Evolutionary conservation across 768 basidiomycete species (phyloP), one percentile per base, ranked within the genome.

Genomic region (Mycena galopus): DNA sequence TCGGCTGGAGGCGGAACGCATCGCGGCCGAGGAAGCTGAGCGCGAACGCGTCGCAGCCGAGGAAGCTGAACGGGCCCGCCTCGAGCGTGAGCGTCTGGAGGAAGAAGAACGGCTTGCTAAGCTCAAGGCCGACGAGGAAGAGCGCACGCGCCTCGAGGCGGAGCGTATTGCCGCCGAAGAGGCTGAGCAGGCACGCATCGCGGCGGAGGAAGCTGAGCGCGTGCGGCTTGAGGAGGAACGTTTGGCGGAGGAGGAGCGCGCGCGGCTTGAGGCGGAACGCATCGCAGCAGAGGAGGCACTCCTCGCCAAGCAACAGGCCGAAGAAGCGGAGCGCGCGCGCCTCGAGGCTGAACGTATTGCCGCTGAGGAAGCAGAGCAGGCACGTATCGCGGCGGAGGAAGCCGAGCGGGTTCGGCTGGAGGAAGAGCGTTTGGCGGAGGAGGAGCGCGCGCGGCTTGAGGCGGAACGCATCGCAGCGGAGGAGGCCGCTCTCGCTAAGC

Each of bases 351-450:
- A 47, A 47, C 56, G 67, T 10, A 14, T 63, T 8, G 44, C 25
- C 4, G 42, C 42, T 19, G 66, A 58, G 44, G 51, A 59, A 44
- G 50, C 32, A 4, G 63, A 65, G 25, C 61, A 39, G 3, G 35
- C 37, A 11, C 55, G 57, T 8, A 14, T 29, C 29, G n/a, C 14
- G 19, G 30, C 14, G 44, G 67, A 50, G 21, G 67, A 57, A 27
- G 57, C n/a, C 7, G 44, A 47, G 5, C 56, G 39, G 5, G 29
- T 9, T 7, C 33, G 37, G 37, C 61, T 62, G 30, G 51, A 55
- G 53, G 37, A 25, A 42, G 59, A 60, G n/a, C 59, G 37, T n/a
- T 17, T 60, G 25, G 61, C 61, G 17, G 61, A 63, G 23, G 44
- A 47, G 44, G 44, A 47, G 44, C 44, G 44, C 17, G 44, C 44